These are phyloP conservation scores for Aspergillus egyptiacus DNA, from an alignment of 495 filamentous ascomycete species.

Conservation along the genomic window DNA sequence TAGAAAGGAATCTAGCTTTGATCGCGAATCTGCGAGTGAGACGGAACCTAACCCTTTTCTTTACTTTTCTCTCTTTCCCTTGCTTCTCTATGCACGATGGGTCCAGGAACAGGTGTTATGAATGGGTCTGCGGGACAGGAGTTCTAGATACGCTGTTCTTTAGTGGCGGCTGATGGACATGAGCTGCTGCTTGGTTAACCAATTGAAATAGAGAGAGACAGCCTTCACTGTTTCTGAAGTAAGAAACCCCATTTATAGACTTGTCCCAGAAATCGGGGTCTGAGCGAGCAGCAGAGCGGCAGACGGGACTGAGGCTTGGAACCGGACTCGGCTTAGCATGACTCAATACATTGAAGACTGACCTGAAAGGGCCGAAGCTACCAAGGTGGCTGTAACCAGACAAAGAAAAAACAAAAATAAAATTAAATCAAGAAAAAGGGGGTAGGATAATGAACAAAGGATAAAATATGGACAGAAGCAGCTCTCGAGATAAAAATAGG, in stretches of 20 bases:
- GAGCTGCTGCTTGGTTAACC: slow-evolving; percentile 10
- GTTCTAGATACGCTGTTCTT: slow-evolving; percentile 24
- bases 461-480: background rate
- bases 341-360: no score
- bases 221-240: background rate
- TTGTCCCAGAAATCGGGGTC: background rate
- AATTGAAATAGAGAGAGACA: slow-evolving; percentile 5
- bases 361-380: no score
- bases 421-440: background rate
- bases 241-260: no score
- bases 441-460: background rate
- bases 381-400: no score
- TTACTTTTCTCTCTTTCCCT: slow-evolving; percentile 8
- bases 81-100: slow-evolving; percentile 10
- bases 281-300: background rate
- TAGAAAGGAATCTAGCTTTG: slow-evolving; percentile 1
- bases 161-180: slow-evolving; percentile 17
- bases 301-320: no score
- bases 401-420: background rate
- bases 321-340: no score
- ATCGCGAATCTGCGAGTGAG: slow-evolving; percentile 10
- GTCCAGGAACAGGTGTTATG: slow-evolving; percentile 16
- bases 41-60: background rate
- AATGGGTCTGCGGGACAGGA: slow-evolving; percentile 29
- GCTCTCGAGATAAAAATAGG: slow-evolving; percentile 1